Evolutionary conservation across 192 early-diverging fungal genomes (phyloP), one percentile per base, ranked within the genome.

Genomic region (Geranomyces variabilis): DNA sequence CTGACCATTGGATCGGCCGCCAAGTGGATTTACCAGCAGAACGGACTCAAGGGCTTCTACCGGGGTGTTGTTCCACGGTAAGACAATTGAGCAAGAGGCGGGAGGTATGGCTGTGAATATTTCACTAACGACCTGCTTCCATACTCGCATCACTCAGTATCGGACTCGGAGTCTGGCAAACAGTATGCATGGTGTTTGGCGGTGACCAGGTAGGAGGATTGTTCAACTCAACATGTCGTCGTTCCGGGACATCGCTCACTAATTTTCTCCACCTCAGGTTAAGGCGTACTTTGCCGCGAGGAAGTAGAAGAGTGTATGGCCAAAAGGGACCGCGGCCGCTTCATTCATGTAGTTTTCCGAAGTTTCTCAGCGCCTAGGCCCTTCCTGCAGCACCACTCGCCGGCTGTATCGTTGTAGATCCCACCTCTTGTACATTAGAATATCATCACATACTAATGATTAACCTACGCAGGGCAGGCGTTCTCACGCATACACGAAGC

Each of bases 161-260:
- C 48, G 73, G 81, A 67, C 70, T 87, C 19, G 86, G 86, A 24
- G 74, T 87, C 15, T 87, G 86, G 86, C 86, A 87, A 70, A 87
- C 86, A n/a, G 81, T 98, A 53, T 95, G 93, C 86, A 98, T 98
- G 94, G 96, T 98, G 8, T 84, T 88, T 34, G 90, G 90, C 76
- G 86, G 86, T 46, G 85, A 87, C 72, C 71, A 73, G 73, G 80
- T 57, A 28, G 9, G 19, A 26, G 9, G 14, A 1, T 19, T 9
- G n/a, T 19, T 55, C 22, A 70, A 33, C 51, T 15, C 22, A 59
- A 30, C 56, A 9, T 0, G 28, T 21, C 55, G 36, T 26, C 17
- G 31, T 26, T 63, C 22, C 7, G 59, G 78, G 76, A 68, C 46
- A n/a, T n/a, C n/a, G n/a, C n/a, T n/a, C n/a, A n/a, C n/a, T n/a